Evolutionary conservation across 2,329 filamentous ascomycete species (phyloP).

Genomic region (Apiospora aurea): DNA sequence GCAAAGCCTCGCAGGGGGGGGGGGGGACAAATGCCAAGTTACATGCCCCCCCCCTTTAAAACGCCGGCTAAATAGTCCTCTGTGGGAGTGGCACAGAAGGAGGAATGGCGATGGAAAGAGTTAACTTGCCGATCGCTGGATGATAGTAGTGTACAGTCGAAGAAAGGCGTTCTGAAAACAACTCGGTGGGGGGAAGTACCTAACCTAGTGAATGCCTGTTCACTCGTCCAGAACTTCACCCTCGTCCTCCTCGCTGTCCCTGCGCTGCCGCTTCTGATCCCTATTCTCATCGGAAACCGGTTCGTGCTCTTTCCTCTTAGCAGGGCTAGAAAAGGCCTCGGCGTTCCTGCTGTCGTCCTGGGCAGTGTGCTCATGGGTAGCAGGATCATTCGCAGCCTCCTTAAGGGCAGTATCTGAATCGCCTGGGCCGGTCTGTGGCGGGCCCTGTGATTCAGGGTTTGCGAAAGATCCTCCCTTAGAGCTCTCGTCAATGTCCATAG

Average conservation of each 20-base stretch:
- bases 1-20: background rate
- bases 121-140: background rate
- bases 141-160: background rate
- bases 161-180: background rate
- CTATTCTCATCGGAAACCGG: conserved; percentile 44
- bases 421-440: conserved; percentile 38
- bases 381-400: conserved; percentile 41
- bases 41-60: background rate
- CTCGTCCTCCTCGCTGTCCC: conserved; percentile 54
- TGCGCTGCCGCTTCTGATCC: conserved; percentile 52
- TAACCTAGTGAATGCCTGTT: background rate
- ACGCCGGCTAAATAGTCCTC: background rate
- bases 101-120: conserved; percentile 7
- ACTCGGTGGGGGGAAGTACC: background rate
- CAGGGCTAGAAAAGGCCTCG: conserved; percentile 44
- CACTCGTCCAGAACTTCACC: conserved; percentile 50
- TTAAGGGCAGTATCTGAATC: conserved; percentile 42
- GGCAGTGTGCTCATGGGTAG: conserved; percentile 32
- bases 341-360: conserved; percentile 41
- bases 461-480: conserved; percentile 24
- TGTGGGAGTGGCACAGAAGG: background rate
- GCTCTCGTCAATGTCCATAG: conserved; percentile 40
- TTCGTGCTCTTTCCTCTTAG: conserved; percentile 53
- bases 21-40: background rate
- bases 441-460: conserved; percentile 30